Percentiles rank a stretch among this genome's conserved stretches.
Evolutionary conservation across 1,284 basidiomycete species (phyloP).

Genomic region (Golubevia sp.): DNA sequence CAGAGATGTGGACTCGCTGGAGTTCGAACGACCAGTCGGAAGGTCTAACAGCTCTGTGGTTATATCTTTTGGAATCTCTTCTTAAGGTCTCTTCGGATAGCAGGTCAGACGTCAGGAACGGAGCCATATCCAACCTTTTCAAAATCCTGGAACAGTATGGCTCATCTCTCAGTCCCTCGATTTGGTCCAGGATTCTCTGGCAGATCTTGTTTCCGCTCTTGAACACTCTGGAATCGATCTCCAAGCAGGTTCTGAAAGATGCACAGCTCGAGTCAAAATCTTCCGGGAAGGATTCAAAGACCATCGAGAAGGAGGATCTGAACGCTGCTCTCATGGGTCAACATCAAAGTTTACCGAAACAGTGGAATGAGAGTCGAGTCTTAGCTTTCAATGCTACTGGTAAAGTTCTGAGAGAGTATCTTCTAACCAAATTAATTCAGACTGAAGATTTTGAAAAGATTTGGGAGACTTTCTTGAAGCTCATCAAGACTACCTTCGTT

Average conservation of each 20-base stretch:
- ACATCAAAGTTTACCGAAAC: constrained; percentile 7
- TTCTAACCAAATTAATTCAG: constrained; percentile 26
- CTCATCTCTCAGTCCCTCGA: constrained; percentile 73
- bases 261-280: neutral
- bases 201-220: constrained; percentile 86
- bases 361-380: constrained; percentile 39
- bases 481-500: constrained; percentile 19
- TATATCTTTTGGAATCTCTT: constrained; percentile 83
- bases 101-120: constrained; percentile 84
- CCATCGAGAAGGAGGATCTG: constrained; percentile 14
- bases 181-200: constrained; percentile 87
- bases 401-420: constrained; percentile 24
- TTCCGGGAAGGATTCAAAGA: neutral
- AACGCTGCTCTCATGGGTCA: too few species aligned
- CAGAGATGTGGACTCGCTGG: constrained; percentile 38
- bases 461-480: constrained; percentile 18
- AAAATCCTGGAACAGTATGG: constrained; percentile 92
- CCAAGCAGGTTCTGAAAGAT: neutral
- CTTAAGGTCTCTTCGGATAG: constrained; percentile 79
- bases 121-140: constrained; percentile 93
- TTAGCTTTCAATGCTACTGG: constrained; percentile 41
- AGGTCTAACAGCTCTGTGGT: constrained; percentile 68
- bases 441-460: constrained; percentile 13
- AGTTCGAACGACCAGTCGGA: constrained; percentile 11
- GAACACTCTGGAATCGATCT: constrained; percentile 68